A percentile compares a stretch with the other conserved stretches of the same genome.
Conservation (phyloP, 1,139 yeast species). For the Debaryomyces robertsiae region DNA sequence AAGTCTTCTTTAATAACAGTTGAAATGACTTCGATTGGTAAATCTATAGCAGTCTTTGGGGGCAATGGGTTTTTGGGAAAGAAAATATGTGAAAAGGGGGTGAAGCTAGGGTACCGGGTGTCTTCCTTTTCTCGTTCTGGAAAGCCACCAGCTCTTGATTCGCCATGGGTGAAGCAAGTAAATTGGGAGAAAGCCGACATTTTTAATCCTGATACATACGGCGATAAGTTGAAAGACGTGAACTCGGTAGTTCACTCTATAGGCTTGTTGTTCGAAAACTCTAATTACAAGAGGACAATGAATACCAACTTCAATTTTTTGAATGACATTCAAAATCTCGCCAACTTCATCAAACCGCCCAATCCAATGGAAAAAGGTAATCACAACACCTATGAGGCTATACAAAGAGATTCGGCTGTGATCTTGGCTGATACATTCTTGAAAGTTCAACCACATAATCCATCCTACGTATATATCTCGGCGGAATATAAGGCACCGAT, state of each 20-base stretch:
- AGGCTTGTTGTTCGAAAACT: conserved; percentile 72
- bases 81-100: conserved; percentile 71
- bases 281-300: conserved; percentile 59
- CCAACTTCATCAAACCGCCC: conserved; percentile 34
- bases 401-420: conserved; percentile 73
- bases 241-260: conserved; percentile 81
- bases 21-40: conserved; percentile 14
- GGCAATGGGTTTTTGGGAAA: conserved; percentile 83
- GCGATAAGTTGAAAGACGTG: conserved; percentile 46
- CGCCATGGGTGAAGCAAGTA: conserved; percentile 59
- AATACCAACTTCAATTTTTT: conserved; percentile 42
- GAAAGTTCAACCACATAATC: conserved; percentile 25
- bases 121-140: conserved; percentile 67
- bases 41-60: conserved; percentile 69
- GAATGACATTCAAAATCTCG: conserved; percentile 33
- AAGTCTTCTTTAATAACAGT: not conserved
- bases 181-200: conserved; percentile 70
- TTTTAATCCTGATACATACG: conserved; percentile 62
- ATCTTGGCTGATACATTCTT: conserved; percentile 60
- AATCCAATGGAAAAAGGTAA: conserved; percentile 58
- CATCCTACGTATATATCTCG: conserved; percentile 73
- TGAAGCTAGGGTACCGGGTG: conserved; percentile 63
- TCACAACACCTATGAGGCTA: conserved; percentile 55
- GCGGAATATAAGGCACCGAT: conserved; percentile 75
- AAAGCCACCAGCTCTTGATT: conserved; percentile 43